These are phyloP conservation scores for Ogataea pignaliae DNA, from an alignment of 805 yeast species.

Conservation along the genomic window DNA sequence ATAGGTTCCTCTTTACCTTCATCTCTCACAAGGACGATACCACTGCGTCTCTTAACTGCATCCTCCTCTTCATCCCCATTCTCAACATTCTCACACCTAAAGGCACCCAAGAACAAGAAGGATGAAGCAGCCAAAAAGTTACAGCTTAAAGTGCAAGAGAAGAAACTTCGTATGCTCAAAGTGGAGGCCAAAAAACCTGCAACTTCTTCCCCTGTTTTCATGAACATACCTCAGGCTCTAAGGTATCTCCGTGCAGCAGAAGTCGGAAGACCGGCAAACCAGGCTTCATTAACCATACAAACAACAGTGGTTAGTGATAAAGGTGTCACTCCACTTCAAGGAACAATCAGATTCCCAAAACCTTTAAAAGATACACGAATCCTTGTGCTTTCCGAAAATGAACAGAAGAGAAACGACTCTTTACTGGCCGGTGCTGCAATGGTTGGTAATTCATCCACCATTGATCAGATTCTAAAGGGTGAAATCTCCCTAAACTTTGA, in stretches of 20 bases:
- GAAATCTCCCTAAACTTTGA: slow-evolving; percentile 57
- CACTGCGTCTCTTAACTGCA: too few relatives aligned
- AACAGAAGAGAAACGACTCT: slow-evolving; percentile 49
- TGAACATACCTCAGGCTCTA: slow-evolving; percentile 70
- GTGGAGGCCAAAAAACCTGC: slow-evolving; percentile 37
- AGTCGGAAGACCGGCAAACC: slow-evolving; percentile 74
- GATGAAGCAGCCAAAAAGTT: not conserved
- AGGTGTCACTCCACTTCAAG: slow-evolving; percentile 73
- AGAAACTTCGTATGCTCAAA: not conserved
- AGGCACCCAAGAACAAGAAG: not conserved
- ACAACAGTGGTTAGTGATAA: slow-evolving; percentile 64
- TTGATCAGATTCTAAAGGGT: slow-evolving; percentile 55
- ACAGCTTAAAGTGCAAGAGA: not conserved
- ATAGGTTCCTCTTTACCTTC: too few relatives aligned
- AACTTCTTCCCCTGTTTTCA: slow-evolving; percentile 53
- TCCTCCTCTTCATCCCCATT: too few relatives aligned
- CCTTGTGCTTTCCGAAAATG: slow-evolving; percentile 62
- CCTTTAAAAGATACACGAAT: slow-evolving; percentile 64
- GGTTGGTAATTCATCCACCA: slow-evolving; percentile 70
- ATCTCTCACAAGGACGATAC: too few relatives aligned
- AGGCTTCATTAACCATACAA: slow-evolving; percentile 65
- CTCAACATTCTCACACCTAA: not conserved
- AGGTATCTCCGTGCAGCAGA: slow-evolving; percentile 83
- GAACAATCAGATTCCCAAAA: slow-evolving; percentile 67
- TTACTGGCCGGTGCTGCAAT: slow-evolving; percentile 53